Conservation (phyloP, 2,329 filamentous ascomycete genomes). For the Penicillium hesseltinei region DNA sequence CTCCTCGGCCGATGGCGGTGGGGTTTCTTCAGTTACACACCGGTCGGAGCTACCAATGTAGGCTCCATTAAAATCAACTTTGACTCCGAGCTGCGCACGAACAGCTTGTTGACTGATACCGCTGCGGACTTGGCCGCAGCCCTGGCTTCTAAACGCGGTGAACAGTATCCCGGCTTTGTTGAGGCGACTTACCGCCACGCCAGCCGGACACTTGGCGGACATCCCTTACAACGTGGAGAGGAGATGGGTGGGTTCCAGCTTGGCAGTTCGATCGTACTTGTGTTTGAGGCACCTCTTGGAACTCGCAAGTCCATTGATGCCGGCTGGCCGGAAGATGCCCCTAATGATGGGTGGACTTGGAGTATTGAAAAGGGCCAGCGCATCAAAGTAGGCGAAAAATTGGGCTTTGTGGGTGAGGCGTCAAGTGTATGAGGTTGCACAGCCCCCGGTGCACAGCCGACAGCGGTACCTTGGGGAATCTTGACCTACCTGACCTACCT, state of each 20-base stretch:
- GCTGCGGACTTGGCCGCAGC: conserved; percentile 83
- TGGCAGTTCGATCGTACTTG: conserved; percentile 89
- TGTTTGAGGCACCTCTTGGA: conserved; percentile 87
- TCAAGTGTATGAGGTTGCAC: conserved; percentile 6
- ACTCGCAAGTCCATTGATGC: conserved; percentile 57
- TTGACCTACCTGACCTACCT: too few species aligned
- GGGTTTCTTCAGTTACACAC: conserved; percentile 95
- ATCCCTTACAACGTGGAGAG: conserved; percentile 81
- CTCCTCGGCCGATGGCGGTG: conserved; percentile 91
- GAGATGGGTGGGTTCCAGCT: conserved; percentile 99
- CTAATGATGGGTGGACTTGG: conserved; percentile 77
- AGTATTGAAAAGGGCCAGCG: conserved; percentile 80
- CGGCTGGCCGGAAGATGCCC: conserved; percentile 56
- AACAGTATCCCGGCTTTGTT: conserved; percentile 84
- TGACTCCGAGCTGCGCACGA: conserved; percentile 87
- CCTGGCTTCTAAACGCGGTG: conserved; percentile 69
- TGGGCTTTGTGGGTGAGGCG: conserved; percentile 64
- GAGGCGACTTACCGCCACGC: conserved; percentile 85
- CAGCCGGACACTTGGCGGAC: conserved; percentile 73
- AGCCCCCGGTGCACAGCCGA: conserved; percentile 4
- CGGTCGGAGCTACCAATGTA: conserved; percentile 95
- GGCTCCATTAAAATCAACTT: conserved; percentile 97
- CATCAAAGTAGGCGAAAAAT: conserved; percentile 82
- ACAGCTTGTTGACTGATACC: conserved; percentile 88
- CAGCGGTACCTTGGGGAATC: neutral